A percentile compares a stretch with the other conserved stretches of the same genome.
Evolutionary conservation across 495 filamentous ascomycete species (phyloP).

Genomic region (Neurospora cerealis): DNA sequence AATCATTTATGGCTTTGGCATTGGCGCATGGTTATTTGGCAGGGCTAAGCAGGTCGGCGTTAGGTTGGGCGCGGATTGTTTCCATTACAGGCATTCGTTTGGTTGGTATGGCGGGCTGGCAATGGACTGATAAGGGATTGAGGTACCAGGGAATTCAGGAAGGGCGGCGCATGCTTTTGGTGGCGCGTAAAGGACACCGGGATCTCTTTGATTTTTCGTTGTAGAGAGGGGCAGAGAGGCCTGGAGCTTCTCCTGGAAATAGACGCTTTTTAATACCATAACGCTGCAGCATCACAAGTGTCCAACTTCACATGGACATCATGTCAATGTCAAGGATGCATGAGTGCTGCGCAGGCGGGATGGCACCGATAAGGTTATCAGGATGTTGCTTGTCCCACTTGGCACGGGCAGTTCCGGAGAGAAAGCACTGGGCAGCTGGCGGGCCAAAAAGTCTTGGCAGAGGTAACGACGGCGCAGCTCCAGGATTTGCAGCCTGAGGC

Average conservation of each 20-base stretch:
- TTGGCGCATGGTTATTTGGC: not conserved
- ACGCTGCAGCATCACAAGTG: not conserved
- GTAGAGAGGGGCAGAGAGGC: not conserved
- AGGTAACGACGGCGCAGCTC: not conserved
- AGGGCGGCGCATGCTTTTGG: not conserved
- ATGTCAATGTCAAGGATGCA: not conserved
- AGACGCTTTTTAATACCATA: not conserved
- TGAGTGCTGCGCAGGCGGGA: not conserved
- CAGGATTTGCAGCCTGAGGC: constrained; percentile 19
- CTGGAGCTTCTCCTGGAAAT: not conserved
- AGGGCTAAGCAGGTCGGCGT: not conserved
- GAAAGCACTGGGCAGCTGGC: not conserved
- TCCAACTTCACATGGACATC: not conserved
- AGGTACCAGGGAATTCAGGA: not conserved
- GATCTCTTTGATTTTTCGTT: constrained; percentile 1
- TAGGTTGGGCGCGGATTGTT: not conserved
- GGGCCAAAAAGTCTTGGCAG: not conserved
- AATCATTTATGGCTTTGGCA: not conserved
- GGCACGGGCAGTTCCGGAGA: not conserved
- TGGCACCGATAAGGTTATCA: not conserved
- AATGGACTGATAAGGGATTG: not conserved
- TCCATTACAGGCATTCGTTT: not conserved
- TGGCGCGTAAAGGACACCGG: not conserved
- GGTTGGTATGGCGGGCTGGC: not conserved
- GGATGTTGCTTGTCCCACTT: not conserved